These are phyloP conservation scores for Gossypium davidsonii DNA, from an alignment of 441 rosid species.

Conservation along the genomic window DNA sequence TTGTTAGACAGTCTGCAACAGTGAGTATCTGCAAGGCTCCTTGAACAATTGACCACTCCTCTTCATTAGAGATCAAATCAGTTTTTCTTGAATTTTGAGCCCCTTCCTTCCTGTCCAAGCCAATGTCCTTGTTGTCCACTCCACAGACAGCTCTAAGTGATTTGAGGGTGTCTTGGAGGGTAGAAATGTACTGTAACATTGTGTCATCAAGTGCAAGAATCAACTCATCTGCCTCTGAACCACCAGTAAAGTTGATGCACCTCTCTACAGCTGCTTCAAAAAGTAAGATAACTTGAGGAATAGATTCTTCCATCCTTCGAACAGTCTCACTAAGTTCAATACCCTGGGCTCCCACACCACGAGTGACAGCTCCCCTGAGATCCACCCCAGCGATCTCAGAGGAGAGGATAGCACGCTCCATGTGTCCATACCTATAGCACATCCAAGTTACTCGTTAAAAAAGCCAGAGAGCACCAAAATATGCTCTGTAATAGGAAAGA, in stretches of 20 bases:
- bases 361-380: constrained; percentile 95
- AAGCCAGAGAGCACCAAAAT: constrained; percentile 2
- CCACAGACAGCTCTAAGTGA: constrained; percentile 90
- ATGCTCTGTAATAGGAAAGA: constrained; percentile 1
- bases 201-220: constrained; percentile 86
- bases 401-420: constrained; percentile 87
- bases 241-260: constrained; percentile 90
- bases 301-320: constrained; percentile 97
- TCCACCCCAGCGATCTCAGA: constrained; percentile 86
- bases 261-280: constrained; percentile 95
- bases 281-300: constrained; percentile 87
- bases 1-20: constrained; percentile 89
- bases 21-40: constrained; percentile 95
- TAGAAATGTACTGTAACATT: constrained; percentile 84
- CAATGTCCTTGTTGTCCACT: constrained; percentile 67
- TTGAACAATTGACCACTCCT: constrained; percentile 98
- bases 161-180: constrained; percentile 86
- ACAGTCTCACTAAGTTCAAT: constrained; percentile 96
- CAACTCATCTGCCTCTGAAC: constrained; percentile 95
- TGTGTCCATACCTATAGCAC: constrained; percentile 75
- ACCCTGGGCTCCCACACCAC: constrained; percentile 98
- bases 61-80: constrained; percentile 76
- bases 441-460: constrained; percentile 21
- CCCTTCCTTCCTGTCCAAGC: constrained; percentile 73
- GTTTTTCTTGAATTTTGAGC: constrained; percentile 49